Percentiles rank a stretch among this genome's conserved stretches.
These are phyloP conservation scores for Scedosporium minutisporum DNA, from an alignment of 2,329 filamentous ascomycete genomes.

Conservation along the genomic window DNA sequence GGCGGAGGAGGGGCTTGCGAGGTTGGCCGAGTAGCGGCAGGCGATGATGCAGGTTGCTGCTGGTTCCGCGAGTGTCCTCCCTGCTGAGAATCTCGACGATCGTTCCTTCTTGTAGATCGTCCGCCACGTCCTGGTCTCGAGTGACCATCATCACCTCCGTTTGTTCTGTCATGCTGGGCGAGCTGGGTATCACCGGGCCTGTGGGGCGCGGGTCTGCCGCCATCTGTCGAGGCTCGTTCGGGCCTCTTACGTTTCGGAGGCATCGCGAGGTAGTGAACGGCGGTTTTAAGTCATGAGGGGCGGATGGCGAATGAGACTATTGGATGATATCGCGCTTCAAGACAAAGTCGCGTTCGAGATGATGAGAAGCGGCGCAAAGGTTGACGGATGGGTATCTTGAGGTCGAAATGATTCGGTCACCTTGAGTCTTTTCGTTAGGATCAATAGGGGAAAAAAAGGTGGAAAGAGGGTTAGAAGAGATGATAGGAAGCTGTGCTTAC, in stretches of 20 bases:
- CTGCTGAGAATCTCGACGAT: slow-evolving; percentile 44
- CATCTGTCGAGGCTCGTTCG: slow-evolving; percentile 39
- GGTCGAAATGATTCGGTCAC: neutral
- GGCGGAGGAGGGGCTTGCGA: slow-evolving; percentile 12
- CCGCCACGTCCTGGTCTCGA: slow-evolving; percentile 24
- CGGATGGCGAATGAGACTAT: neutral
- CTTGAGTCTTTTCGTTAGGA: neutral
- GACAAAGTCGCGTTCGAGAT: neutral
- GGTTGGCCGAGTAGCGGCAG: neutral
- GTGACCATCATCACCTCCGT: slow-evolving; percentile 33
- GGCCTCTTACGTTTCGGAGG: slow-evolving; percentile 51
- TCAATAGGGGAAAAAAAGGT: neutral
- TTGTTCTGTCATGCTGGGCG: slow-evolving; percentile 44
- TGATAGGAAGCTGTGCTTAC: neutral
- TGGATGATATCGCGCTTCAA: neutral
- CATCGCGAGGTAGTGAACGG: slow-evolving; percentile 26
- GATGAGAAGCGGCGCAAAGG: neutral
- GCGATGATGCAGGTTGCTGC: neutral
- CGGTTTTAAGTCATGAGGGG: slow-evolving; percentile 2
- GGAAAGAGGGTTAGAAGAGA: neutral
- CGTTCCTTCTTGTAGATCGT: slow-evolving; percentile 35
- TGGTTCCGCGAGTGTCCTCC: slow-evolving; percentile 11
- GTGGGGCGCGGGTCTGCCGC: slow-evolving; percentile 50
- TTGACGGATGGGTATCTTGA: neutral
- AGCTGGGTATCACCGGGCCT: slow-evolving; percentile 47